Evolutionary conservation across 345 rosid species (phyloP).

Genomic region (Citrus australasica): DNA sequence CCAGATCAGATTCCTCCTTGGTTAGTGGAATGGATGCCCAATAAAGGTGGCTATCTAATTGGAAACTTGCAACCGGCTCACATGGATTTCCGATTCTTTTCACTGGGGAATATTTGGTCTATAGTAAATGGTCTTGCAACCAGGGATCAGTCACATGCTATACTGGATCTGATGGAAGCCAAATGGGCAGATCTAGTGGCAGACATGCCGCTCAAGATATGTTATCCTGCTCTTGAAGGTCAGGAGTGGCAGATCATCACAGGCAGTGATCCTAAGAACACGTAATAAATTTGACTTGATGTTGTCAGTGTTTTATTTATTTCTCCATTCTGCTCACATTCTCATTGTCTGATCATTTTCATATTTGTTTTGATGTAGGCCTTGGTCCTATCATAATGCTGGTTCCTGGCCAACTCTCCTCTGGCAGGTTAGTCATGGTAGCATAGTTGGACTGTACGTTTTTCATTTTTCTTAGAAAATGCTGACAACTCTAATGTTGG

Average conservation of each 20-base stretch:
- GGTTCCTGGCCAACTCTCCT: slow-evolving; percentile 98
- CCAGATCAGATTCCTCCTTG: slow-evolving; percentile 91
- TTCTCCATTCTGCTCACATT: not conserved
- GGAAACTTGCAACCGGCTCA: slow-evolving; percentile 96
- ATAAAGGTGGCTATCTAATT: slow-evolving; percentile 63
- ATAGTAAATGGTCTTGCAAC: slow-evolving; percentile 54
- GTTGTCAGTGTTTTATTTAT: not conserved
- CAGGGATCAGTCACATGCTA: slow-evolving; percentile 54
- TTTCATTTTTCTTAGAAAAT: not conserved
- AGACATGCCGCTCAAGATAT: slow-evolving; percentile 90
- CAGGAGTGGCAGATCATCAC: slow-evolving; percentile 90
- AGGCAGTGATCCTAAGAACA: slow-evolving; percentile 92
- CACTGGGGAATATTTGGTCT: slow-evolving; percentile 87
- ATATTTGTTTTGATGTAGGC: slow-evolving; percentile 41
- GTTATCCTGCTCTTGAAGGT: slow-evolving; percentile 80
- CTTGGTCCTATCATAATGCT: slow-evolving; percentile 96
- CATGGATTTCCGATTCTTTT: slow-evolving; percentile 91
- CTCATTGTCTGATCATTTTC: not conserved
- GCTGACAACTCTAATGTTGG: not conserved
- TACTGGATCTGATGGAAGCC: slow-evolving; percentile 68
- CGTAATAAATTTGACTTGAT: slow-evolving; percentile 38
- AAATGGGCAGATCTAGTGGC: slow-evolving; percentile 83
- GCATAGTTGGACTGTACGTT: not conserved
- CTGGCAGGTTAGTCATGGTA: slow-evolving; percentile 70
- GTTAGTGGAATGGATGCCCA: slow-evolving; percentile 93